A percentile compares a stretch with the other conserved stretches of the same genome.
phyloP scores from a whole-genome alignment of 2,329 filamentous ascomycete genomes.

The Lachnellula cervina region DNA sequence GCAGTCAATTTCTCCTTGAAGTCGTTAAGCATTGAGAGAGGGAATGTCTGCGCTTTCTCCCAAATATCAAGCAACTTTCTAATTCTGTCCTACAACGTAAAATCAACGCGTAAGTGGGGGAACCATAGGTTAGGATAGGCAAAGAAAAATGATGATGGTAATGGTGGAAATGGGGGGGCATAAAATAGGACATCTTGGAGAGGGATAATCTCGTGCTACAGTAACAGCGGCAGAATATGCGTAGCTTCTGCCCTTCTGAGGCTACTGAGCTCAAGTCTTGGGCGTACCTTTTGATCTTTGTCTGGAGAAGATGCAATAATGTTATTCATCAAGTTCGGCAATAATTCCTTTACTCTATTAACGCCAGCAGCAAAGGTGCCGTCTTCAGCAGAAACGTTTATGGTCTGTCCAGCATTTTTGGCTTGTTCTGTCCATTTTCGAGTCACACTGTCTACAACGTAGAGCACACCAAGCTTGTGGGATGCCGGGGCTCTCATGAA shows the following conservation, averaged over 20 bases:
- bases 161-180: neutral
- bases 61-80: slow-evolving; percentile 94
- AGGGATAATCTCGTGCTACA: slow-evolving; percentile 1
- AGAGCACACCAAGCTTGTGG: slow-evolving; percentile 97
- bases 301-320: slow-evolving; percentile 82
- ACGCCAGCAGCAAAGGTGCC: slow-evolving; percentile 94
- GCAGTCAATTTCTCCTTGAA: slow-evolving; percentile 77
- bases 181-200: slow-evolving; percentile 8
- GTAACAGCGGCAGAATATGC: slow-evolving; percentile 12
- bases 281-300: slow-evolving; percentile 87
- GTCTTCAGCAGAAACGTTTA: slow-evolving; percentile 76
- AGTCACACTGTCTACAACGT: slow-evolving; percentile 99
- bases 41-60: slow-evolving; percentile 93
- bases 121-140: slow-evolving; percentile 18
- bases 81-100: slow-evolving; percentile 79
- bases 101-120: slow-evolving; percentile 44
- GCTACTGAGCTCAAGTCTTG: slow-evolving; percentile 22
- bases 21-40: slow-evolving; percentile 67
- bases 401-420: slow-evolving; percentile 75
- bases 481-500: slow-evolving; percentile 92
- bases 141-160: neutral
- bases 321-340: slow-evolving; percentile 93
- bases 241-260: slow-evolving; percentile 12
- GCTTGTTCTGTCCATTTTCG: slow-evolving; percentile 98
- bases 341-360: slow-evolving; percentile 90